Conservation (phyloP, 768 basidiomycete genomes). For the Lentinula aciculospora region DNA sequence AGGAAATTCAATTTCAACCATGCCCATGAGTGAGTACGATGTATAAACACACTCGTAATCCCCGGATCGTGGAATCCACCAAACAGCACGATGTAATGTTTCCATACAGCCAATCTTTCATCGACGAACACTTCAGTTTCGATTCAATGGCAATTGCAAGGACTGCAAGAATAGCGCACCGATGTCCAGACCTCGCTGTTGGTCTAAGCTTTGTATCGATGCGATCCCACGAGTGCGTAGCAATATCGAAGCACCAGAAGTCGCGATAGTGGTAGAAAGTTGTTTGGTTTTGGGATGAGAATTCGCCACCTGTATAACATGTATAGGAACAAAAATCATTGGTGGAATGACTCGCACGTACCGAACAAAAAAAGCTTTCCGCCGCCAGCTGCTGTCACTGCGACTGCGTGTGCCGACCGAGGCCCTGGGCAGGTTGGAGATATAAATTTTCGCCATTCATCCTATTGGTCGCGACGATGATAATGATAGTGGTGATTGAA, state of each 20-base stretch:
- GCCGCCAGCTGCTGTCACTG: conserved; percentile 67
- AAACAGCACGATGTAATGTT: conserved; percentile 80
- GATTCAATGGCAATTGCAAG: not conserved
- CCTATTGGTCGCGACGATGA: conserved; percentile 27
- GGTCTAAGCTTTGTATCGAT: conserved; percentile 84
- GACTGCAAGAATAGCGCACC: conserved; percentile 34
- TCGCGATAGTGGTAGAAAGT: conserved; percentile 87
- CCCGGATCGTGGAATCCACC: conserved; percentile 92
- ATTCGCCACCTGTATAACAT: conserved; percentile 68
- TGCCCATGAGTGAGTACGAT: not conserved
- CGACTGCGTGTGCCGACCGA: conserved; percentile 81
- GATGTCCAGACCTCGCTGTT: conserved; percentile 76
- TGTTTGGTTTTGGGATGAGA: conserved; percentile 77
- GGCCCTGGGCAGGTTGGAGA: conserved; percentile 85
- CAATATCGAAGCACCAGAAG: conserved; percentile 83
- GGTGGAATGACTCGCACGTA: conserved; percentile 16
- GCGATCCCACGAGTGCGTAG: conserved; percentile 77
- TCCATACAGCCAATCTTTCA: conserved; percentile 89
- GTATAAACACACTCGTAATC: conserved; percentile 53
- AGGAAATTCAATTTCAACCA: not conserved
- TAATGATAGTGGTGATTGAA: not conserved
- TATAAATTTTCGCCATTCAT: conserved; percentile 87
- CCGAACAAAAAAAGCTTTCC: conserved; percentile 85
- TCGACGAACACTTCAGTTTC: not conserved
- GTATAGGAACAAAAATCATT: not conserved